Percentiles rank a stretch among this genome's conserved stretches.
phyloP scores from a whole-genome alignment of 1,284 basidiomycete genomes.

The Puccinia novopanici region DNA sequence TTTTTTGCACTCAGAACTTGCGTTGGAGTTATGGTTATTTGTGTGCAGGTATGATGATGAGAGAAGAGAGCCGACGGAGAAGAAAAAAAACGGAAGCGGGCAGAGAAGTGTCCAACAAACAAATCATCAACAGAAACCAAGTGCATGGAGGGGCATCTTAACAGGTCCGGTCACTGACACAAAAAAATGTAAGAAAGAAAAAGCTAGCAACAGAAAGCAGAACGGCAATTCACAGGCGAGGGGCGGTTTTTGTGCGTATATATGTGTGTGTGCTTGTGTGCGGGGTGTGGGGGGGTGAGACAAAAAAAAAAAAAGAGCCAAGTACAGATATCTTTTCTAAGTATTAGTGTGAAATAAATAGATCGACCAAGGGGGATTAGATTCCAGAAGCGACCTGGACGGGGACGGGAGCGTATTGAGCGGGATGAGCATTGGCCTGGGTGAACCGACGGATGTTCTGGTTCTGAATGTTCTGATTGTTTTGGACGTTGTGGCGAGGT shows the following conservation, averaged over 20 bases:
- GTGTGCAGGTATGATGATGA: no score
- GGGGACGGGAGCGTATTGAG: neutral
- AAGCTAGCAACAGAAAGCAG: neutral
- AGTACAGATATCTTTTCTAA: slow-evolving; percentile 13
- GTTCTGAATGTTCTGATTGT: neutral
- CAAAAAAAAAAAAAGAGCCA: neutral
- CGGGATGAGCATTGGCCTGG: slow-evolving; percentile 1
- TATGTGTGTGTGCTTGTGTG: neutral
- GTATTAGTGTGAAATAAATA: neutral
- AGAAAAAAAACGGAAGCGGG: no score
- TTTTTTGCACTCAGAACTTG: no score
- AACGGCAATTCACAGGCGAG: neutral
- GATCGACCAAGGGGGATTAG: neutral
- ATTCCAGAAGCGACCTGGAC: slow-evolving; percentile 28
- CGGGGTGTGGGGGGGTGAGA: neutral
- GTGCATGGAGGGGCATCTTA: neutral
- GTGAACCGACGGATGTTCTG: slow-evolving; percentile 25
- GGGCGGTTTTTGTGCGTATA: neutral
- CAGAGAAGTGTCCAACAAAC: neutral
- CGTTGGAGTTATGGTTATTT: no score
- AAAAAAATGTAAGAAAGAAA: neutral
- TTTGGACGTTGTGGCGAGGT: neutral
- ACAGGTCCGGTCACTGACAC: neutral
- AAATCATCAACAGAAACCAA: no score
- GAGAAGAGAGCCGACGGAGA: no score